Base-by-base conservation (phyloP, 1,284 basidiomycete genomes). In the Agroathelia rolfsii region DNA sequence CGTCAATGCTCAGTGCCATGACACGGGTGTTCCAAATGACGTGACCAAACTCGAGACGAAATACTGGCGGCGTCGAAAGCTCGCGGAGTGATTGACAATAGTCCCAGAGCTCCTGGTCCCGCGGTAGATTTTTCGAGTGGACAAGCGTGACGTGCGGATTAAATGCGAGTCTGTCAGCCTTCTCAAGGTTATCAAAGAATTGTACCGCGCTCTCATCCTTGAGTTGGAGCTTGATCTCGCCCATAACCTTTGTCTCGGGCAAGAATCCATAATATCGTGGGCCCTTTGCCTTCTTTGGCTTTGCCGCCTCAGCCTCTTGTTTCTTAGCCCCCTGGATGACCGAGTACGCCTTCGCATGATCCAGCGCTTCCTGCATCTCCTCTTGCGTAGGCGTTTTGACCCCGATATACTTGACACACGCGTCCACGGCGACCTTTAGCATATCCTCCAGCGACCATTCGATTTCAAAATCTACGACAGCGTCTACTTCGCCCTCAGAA, bases 71-170 rank as follows among this genome's bases (percentile, higher is more conserved):
- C 1, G 41, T 36, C 0, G 52, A 40, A 22, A 67, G 46, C 16
- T 47, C 51, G 16, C 69, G 59, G 7, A 89, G 53, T 5, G 42
- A 48, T 13, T 50, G 45, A 45, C 84, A 90, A 11, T 59, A 56
- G 5, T 77, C 65, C 89, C 89, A 93, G 3, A 87, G 54, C 12
- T 43, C 51, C 36, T 55, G 35, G 24, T 69, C 69, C 4, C 36
- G 59, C 4, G 66, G 62, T 3, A 82, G 60, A 15, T 58, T 52
- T 16, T 77, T 80, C 41, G 59, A 56, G 53, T 98, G 94, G 6
- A 83, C 76, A 34, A 97, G 60, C 0, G 94, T 97, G 35, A 96
- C 64, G 53, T 98, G 94, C 1, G 93, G 90, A 4, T 66, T 56
- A 9, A 52, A 45, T 3, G 72, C 58, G 13, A 94, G 51, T 9